These are phyloP conservation scores for Aspergillus leporis DNA, from an alignment of 495 filamentous ascomycete species.

Conservation along the genomic window DNA sequence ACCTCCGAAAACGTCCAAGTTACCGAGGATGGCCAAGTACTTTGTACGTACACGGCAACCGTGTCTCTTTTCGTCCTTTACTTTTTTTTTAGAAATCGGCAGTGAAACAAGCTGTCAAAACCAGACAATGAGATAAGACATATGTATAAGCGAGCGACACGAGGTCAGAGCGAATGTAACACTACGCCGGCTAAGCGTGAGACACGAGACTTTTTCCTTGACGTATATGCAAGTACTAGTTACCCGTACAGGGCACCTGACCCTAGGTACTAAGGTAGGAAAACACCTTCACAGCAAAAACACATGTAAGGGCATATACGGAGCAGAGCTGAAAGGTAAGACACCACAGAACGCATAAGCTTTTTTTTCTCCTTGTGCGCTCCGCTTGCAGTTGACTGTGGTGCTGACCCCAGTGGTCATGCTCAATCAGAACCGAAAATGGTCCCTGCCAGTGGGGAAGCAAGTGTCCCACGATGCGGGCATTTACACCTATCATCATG, in stretches of 20 bases:
- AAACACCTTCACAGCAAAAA: not conserved
- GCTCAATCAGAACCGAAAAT: constrained; percentile 4
- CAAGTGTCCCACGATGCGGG: not conserved
- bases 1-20: not conserved
- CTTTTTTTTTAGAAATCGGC: not conserved
- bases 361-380: constrained; percentile 1
- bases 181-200: not conserved
- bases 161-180: not conserved
- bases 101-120: constrained; percentile 3
- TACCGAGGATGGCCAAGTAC: not conserved
- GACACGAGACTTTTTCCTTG: not conserved
- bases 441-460: constrained; percentile 3
- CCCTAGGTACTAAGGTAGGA: not conserved
- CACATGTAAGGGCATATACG: not conserved
- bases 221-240: not conserved
- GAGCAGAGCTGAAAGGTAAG: not conserved
- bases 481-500: not conserved
- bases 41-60: too few relatives aligned
- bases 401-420: constrained; percentile 2
- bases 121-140: not conserved
- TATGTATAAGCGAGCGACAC: not conserved
- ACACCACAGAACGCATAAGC: not conserved
- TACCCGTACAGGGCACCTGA: not conserved
- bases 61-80: not conserved
- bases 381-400: not conserved